Conservation (phyloP, 129 eudicot species). For the Artemisia annua region DNA sequence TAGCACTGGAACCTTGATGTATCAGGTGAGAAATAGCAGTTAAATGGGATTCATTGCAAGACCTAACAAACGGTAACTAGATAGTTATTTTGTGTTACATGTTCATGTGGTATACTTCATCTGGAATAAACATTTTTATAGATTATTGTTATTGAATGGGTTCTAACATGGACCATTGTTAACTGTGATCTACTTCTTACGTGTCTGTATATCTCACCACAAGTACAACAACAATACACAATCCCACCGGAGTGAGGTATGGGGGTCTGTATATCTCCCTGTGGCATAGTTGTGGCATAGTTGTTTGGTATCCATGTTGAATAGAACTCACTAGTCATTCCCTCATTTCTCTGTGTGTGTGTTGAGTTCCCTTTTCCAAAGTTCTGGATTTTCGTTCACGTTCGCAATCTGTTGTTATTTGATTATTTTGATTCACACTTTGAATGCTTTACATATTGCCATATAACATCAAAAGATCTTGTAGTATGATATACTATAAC, state of each 20-base stretch:
- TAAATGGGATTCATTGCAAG: constrained; percentile 10
- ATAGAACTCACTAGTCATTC: background rate
- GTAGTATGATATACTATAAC: constrained; percentile 15
- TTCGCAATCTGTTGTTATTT: background rate
- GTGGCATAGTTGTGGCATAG: background rate
- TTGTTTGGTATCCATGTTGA: constrained; percentile 4
- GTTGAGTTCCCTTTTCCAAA: constrained; percentile 2
- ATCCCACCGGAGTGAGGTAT: too few species aligned
- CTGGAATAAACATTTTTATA: background rate
- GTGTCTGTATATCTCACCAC: background rate
- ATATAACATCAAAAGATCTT: background rate
- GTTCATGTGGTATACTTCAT: background rate
- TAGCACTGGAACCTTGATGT: constrained; percentile 86
- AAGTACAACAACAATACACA: too few species aligned
- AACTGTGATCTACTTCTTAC: background rate
- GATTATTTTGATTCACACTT: constrained; percentile 3
- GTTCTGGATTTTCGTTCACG: background rate
- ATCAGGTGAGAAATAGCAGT: constrained; percentile 66
- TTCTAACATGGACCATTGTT: constrained; percentile 10
- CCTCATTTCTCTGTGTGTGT: background rate
- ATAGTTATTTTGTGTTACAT: constrained; percentile 15
- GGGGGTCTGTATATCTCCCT: background rate
- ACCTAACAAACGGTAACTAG: constrained; percentile 6
- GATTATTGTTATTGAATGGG: constrained; percentile 9
- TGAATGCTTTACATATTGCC: background rate